A percentile compares a stretch with the other conserved stretches of the same genome.
These are phyloP conservation scores for Arthrobotrys pseudoclavata DNA, from an alignment of 2,329 filamentous ascomycete genomes.

Conservation along the genomic window DNA sequence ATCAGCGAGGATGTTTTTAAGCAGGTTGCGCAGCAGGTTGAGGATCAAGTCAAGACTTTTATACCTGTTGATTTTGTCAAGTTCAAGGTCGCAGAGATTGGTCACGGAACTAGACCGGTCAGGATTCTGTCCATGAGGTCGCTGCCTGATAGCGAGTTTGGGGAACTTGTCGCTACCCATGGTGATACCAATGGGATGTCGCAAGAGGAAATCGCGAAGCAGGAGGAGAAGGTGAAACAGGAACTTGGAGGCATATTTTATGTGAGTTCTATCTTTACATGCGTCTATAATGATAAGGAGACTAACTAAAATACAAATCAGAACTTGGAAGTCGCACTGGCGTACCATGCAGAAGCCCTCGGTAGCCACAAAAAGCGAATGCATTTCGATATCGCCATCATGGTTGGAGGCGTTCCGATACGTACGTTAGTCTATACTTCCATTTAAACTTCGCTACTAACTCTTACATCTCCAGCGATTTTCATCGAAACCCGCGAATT, in stretches of 20 bases:
- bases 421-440: conserved; percentile 64
- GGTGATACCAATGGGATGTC: conserved; percentile 56
- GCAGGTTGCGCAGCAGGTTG: conserved; percentile 86
- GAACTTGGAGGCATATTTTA: conserved; percentile 59
- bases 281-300: too few relatives aligned
- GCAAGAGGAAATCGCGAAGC: conserved; percentile 40
- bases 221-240: conserved; percentile 79
- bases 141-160: conserved; percentile 58
- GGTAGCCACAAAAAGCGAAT: conserved; percentile 81
- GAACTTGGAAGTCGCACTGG: conserved; percentile 50
- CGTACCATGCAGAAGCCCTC: conserved; percentile 51
- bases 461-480: conserved; percentile 17
- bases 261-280: conserved; percentile 13
- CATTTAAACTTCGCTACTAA: background rate
- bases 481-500: conserved; percentile 86
- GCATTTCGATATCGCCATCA: conserved; percentile 97
- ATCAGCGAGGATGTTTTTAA: conserved; percentile 96
- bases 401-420: conserved; percentile 90
- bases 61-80: conserved; percentile 72
- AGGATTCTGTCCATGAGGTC: conserved; percentile 74
- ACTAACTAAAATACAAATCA: background rate
- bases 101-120: conserved; percentile 90
- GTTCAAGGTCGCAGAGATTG: conserved; percentile 93
- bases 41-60: conserved; percentile 96
- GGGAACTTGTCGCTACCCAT: conserved; percentile 52